Evolutionary conservation across 257 asterid genomes (phyloP).

Genomic region (Fraxinus quadrangulata): DNA sequence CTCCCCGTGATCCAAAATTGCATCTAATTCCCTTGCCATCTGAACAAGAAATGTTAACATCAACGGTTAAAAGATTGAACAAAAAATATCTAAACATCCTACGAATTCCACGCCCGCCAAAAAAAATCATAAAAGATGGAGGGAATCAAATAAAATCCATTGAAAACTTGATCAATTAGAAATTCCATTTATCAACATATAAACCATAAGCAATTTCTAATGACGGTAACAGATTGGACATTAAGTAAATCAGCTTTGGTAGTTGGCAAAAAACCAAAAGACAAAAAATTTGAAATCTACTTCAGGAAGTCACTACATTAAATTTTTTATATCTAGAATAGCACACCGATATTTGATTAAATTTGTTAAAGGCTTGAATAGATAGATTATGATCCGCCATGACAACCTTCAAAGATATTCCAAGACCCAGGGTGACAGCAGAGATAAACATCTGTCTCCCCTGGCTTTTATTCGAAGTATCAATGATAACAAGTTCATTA

Average conservation of each 20-base stretch:
- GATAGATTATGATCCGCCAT: not conserved
- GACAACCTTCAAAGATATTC: not conserved
- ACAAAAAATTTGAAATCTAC: not conserved
- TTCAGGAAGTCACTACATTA: not conserved
- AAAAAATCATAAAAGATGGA: not conserved
- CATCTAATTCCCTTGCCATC: slow-evolving; percentile 97
- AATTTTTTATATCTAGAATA: not conserved
- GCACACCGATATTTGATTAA: not conserved
- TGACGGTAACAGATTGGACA: slow-evolving; percentile 8
- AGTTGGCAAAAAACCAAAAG: not conserved
- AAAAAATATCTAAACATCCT: slow-evolving; percentile 11
- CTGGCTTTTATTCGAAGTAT: not conserved
- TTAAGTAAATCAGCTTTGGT: not conserved
- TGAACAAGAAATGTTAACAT: slow-evolving; percentile 37
- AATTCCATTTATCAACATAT: slow-evolving; percentile 14
- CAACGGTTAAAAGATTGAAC: not conserved
- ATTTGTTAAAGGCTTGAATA: not conserved
- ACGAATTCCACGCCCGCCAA: not conserved
- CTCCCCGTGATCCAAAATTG: slow-evolving; percentile 82
- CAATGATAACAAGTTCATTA: not conserved
- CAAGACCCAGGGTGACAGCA: not conserved
- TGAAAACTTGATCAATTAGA: slow-evolving; percentile 1
- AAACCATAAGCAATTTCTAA: slow-evolving; percentile 6
- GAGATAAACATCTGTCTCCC: not conserved
- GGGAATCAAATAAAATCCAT: slow-evolving; percentile 5